Evolutionary conservation across 495 filamentous ascomycete genomes (phyloP).

Genomic region (Neurospora sp.): DNA sequence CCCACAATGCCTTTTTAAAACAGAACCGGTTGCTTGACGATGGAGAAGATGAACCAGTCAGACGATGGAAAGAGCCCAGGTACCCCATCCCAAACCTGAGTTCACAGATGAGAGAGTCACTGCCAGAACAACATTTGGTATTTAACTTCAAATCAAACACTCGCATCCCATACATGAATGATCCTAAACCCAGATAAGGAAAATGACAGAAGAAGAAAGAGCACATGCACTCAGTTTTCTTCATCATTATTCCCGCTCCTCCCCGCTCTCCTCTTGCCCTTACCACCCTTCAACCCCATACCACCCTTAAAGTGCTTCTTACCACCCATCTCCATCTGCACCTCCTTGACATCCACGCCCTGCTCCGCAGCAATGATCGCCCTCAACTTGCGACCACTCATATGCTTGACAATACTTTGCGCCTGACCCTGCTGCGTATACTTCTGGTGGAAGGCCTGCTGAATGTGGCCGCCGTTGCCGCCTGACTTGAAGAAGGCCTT

Average conservation of each 20-base stretch:
- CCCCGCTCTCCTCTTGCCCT: constrained; percentile 24
- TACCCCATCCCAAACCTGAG: background rate
- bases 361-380: constrained; percentile 78
- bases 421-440: constrained; percentile 69
- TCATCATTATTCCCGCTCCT: constrained; percentile 11
- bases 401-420: constrained; percentile 40
- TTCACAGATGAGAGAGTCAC: background rate
- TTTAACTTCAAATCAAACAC: background rate
- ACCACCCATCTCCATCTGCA: constrained; percentile 47
- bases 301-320: constrained; percentile 97
- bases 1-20: background rate
- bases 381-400: constrained; percentile 76
- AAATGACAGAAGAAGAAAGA: background rate
- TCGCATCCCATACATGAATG: background rate
- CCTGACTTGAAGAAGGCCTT: constrained; percentile 72
- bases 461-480: constrained; percentile 53
- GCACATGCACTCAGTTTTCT: constrained; percentile 8
- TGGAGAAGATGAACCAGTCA: background rate
- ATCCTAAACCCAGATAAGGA: background rate
- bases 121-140: background rate
- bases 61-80: background rate
- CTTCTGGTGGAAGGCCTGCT: constrained; percentile 73
- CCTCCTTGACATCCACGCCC: constrained; percentile 72
- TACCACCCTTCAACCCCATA: constrained; percentile 41
- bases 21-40: background rate